Percentiles rank a stretch among this genome's conserved stretches.
These are phyloP conservation scores for Trichosporon coremiiforme DNA, from an alignment of 1,284 basidiomycete genomes.

Conservation along the genomic window DNA sequence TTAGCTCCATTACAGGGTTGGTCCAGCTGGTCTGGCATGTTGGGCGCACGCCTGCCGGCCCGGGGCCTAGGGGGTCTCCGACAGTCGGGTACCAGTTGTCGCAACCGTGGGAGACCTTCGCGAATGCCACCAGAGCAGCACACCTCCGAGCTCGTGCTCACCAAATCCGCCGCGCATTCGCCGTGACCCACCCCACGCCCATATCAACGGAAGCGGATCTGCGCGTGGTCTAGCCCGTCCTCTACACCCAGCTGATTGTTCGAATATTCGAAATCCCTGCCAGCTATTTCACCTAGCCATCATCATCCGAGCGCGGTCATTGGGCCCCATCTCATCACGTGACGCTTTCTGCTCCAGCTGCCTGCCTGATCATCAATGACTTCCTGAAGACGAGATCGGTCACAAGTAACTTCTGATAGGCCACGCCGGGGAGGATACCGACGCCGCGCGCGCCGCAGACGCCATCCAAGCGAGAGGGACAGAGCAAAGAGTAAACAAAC, in stretches of 20 bases:
- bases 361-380: background rate
- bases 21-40: background rate
- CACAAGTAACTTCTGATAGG: background rate
- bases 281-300: background rate
- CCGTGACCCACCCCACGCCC: background rate
- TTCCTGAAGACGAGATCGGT: constrained; percentile 1
- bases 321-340: background rate
- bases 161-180: background rate
- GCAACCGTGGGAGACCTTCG: background rate
- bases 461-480: constrained; percentile 1
- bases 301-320: background rate
- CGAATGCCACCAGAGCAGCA: background rate
- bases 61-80: background rate
- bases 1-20: background rate
- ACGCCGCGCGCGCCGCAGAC: background rate
- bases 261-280: constrained; percentile 8
- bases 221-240: background rate
- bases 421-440: background rate
- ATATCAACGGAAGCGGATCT: background rate
- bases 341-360: background rate
- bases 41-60: background rate
- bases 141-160: background rate
- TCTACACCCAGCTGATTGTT: background rate
- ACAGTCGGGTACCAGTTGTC: background rate
- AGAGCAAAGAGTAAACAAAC: constrained; percentile 1